Conservation (phyloP, 1,284 basidiomycete species). For the Leccinum olivaceoglutinosum region DNA sequence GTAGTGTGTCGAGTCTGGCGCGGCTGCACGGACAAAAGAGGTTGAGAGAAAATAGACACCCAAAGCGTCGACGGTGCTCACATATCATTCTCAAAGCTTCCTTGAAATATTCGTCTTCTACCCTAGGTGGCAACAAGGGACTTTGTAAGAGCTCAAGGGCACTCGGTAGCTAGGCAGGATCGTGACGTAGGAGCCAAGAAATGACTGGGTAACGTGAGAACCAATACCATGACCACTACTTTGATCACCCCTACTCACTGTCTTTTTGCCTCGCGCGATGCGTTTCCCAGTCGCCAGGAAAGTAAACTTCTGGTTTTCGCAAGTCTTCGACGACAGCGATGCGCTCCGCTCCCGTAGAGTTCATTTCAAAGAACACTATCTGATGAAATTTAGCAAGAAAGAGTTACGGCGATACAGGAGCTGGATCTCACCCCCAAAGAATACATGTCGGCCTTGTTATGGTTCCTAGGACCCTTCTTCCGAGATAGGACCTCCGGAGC, state of each 20-base stretch:
- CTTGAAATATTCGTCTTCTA: conserved; percentile 85
- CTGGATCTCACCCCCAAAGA: conserved; percentile 69
- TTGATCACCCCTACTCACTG: conserved; percentile 41
- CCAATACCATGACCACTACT: background rate
- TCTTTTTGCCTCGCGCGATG: conserved; percentile 60
- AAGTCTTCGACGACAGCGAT: conserved; percentile 79
- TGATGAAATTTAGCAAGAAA: conserved; percentile 24
- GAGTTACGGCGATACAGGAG: background rate
- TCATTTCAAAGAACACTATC: conserved; percentile 99
- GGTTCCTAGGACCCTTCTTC: conserved; percentile 59
- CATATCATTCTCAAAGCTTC: conserved; percentile 77
- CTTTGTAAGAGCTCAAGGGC: conserved; percentile 85
- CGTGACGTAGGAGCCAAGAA: conserved; percentile 77
- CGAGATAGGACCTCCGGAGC: conserved; percentile 80
- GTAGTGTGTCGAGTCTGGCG: conserved; percentile 68
- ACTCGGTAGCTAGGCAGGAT: conserved; percentile 76
- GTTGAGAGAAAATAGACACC: background rate
- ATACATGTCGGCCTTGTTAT: conserved; percentile 92
- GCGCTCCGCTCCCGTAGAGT: conserved; percentile 85
- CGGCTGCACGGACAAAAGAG: conserved; percentile 38
- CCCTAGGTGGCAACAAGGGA: conserved; percentile 63
- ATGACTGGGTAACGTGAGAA: conserved; percentile 51
- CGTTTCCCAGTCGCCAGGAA: conserved; percentile 73
- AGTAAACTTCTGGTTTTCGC: conserved; percentile 65
- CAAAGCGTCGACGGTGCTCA: conserved; percentile 29